Conservation (phyloP, 768 basidiomycete genomes). For the Russula griseocarnosa region DNA sequence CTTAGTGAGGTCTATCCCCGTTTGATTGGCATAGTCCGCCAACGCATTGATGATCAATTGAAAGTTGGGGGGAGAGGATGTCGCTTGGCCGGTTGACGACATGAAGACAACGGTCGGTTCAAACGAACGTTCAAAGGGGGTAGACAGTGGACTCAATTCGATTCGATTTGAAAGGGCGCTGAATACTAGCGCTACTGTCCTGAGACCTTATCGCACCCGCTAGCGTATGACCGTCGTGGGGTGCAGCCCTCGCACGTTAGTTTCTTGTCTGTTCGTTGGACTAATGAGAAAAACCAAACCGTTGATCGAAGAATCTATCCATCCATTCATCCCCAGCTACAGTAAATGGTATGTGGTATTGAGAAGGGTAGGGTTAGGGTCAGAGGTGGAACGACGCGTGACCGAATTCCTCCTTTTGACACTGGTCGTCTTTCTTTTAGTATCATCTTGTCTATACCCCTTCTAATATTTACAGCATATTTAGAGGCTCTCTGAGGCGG, state of each 20-base stretch:
- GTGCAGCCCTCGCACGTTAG: no score
- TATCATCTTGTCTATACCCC: neutral
- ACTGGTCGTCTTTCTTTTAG: neutral
- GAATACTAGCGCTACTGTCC: no score
- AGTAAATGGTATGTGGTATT: neutral
- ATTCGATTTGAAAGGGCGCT: no score
- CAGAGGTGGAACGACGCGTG: no score
- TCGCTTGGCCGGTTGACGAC: neutral
- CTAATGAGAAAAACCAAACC: no score
- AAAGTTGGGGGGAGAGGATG: neutral
- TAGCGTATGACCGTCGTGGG: no score
- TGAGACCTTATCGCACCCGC: no score
- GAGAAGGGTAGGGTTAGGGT: neutral
- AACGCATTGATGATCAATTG: constrained; percentile 3
- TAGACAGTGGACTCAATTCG: no score
- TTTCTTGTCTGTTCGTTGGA: no score
- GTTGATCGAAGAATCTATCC: no score
- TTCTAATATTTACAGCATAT: neutral
- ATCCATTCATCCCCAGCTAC: no score
- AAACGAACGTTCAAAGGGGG: neutral
- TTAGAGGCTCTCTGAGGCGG: neutral
- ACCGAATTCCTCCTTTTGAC: neutral
- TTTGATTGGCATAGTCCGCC: neutral
- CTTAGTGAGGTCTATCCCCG: constrained; percentile 1
- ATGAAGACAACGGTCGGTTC: neutral